A percentile compares a stretch with the other conserved stretches of the same genome.
These are phyloP conservation scores for Curvularia hawaiiensis DNA, from an alignment of 2,329 filamentous ascomycete genomes.

Conservation along the genomic window DNA sequence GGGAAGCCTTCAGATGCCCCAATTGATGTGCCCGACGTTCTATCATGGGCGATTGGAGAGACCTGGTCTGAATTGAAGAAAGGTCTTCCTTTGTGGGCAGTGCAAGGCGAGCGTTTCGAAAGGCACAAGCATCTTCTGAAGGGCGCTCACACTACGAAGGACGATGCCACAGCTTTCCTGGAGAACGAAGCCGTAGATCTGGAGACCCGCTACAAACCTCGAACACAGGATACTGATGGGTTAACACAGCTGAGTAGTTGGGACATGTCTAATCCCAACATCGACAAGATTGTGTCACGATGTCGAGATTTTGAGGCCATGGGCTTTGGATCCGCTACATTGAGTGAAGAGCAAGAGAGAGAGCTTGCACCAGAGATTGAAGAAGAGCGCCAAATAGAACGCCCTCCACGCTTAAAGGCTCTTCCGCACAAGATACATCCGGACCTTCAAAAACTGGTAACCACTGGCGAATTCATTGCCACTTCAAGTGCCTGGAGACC, in stretches of 20 bases:
- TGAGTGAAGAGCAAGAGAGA: conserved; percentile 71
- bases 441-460: conserved; percentile 51
- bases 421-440: conserved; percentile 51
- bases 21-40: conserved; percentile 60
- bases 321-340: conserved; percentile 41
- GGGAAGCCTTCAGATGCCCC: conserved; percentile 1
- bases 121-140: conserved; percentile 48
- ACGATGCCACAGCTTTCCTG: conserved; percentile 53
- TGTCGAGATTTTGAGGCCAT: conserved; percentile 36
- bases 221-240: neutral
- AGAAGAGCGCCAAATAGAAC: conserved; percentile 61
- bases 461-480: conserved; percentile 39
- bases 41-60: conserved; percentile 65
- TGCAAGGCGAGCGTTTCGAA: conserved; percentile 61
- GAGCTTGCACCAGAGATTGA: conserved; percentile 70
- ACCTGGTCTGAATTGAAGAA: conserved; percentile 58
- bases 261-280: conserved; percentile 24
- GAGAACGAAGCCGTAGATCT: conserved; percentile 62
- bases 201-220: conserved; percentile 58
- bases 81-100: conserved; percentile 64
- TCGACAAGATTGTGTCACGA: conserved; percentile 25
- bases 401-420: conserved; percentile 51
- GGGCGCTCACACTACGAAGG: conserved; percentile 21
- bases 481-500: conserved; percentile 47
- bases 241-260: conserved; percentile 7